These are phyloP conservation scores for Chrysopogon serrulatus DNA, from an alignment of 176 grass and related monocot species.

Conservation along the genomic window DNA sequence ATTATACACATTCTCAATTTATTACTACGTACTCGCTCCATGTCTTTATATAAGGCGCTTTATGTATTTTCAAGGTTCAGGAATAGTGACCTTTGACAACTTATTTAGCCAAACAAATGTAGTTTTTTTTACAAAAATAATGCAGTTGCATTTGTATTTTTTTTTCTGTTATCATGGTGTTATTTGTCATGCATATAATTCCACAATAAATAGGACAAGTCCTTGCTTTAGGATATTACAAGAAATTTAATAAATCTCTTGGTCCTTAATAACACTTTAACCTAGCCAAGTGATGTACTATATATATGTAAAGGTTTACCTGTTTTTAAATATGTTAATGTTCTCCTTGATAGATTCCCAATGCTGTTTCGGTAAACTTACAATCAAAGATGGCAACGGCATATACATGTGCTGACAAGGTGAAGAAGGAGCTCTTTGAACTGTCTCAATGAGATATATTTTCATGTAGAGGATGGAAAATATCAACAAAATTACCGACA, in stretches of 20 bases:
- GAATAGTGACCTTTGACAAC: neutral
- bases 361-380: conserved; percentile 32
- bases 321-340: conserved; percentile 38
- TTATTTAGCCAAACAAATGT: neutral
- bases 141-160: neutral
- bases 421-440: conserved; percentile 30
- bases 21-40: neutral
- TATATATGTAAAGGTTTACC: conserved; percentile 22
- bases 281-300: too few relatives aligned
- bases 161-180: too few relatives aligned
- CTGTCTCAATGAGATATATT: too few relatives aligned
- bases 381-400: too few relatives aligned
- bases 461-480: conserved; percentile 64
- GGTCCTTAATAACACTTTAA: too few relatives aligned
- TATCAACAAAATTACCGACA: conserved; percentile 54
- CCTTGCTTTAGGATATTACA: too few relatives aligned
- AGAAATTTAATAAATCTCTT: neutral
- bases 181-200: too few relatives aligned
- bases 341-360: conserved; percentile 59
- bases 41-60: neutral
- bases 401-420: conserved; percentile 31
- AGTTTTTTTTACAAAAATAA: neutral
- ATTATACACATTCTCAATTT: neutral
- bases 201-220: neutral
- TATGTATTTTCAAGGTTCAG: neutral